These are phyloP conservation scores for Arachnopeziza araneosa DNA, from an alignment of 2,329 filamentous ascomycete species.

Conservation along the genomic window DNA sequence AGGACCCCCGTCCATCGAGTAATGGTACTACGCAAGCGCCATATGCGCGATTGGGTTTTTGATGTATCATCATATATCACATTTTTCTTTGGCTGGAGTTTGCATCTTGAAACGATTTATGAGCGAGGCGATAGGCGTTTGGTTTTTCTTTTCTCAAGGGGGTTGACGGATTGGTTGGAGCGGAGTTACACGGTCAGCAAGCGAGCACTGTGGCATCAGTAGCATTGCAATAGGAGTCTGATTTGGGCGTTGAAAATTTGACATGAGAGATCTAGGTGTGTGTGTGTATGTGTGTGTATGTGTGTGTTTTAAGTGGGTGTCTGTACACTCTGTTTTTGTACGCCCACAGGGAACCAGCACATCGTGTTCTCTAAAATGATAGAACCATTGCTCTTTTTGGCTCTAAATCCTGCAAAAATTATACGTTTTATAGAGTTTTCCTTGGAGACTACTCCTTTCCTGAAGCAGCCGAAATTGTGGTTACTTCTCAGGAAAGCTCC, in stretches of 20 bases:
- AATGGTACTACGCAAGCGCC: background rate
- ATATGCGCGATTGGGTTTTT: background rate
- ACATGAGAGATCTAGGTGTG: background rate
- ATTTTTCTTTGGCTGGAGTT: background rate
- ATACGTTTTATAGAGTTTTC: too few species aligned
- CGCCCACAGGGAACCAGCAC: too few species aligned
- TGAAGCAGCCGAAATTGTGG: too few species aligned
- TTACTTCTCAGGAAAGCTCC: too few species aligned
- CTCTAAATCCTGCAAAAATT: too few species aligned
- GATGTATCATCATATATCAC: background rate
- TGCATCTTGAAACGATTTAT: background rate
- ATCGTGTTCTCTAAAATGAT: too few species aligned
- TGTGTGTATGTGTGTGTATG: too few species aligned
- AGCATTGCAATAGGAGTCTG: background rate
- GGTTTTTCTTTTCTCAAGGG: background rate
- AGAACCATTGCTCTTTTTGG: too few species aligned
- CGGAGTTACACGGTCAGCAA: background rate
- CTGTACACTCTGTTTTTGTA: too few species aligned
- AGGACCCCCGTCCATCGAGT: background rate
- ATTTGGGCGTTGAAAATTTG: background rate
- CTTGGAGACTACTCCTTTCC: too few species aligned
- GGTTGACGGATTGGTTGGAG: background rate
- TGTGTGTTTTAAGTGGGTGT: background rate
- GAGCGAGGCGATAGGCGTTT: background rate
- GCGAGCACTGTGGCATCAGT: background rate